Conservation (phyloP, 441 rosid species). For the Gossypium aridum region DNA sequence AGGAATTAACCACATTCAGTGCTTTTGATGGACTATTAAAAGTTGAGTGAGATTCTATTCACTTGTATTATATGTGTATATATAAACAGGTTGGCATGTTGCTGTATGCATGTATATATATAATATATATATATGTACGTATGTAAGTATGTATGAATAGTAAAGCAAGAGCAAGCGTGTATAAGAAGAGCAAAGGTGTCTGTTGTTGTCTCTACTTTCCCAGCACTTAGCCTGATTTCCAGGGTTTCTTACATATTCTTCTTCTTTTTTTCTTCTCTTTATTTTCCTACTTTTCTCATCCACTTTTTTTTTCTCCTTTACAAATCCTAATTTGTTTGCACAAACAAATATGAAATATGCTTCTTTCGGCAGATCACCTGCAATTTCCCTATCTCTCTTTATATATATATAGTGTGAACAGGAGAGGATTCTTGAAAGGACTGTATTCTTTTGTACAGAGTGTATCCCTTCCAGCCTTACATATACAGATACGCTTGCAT, state of each 20-base stretch:
- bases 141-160: slow-evolving; percentile 3
- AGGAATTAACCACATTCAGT: not conserved
- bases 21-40: not conserved
- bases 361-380: slow-evolving; percentile 13
- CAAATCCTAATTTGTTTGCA: not conserved
- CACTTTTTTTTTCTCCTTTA: not conserved
- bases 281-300: slow-evolving; percentile 12
- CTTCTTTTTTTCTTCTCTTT: slow-evolving; percentile 13
- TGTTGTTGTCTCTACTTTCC: slow-evolving; percentile 45
- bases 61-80: not conserved
- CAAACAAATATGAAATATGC: not conserved
- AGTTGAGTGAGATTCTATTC: not conserved
- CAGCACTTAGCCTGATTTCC: slow-evolving; percentile 45
- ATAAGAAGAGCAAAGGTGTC: slow-evolving; percentile 31
- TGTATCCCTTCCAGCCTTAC: slow-evolving; percentile 8
- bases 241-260: slow-evolving; percentile 18
- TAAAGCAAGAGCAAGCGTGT: slow-evolving; percentile 31
- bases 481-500: not conserved
- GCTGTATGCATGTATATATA: slow-evolving; percentile 11
- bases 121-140: not conserved
- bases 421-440: not conserved
- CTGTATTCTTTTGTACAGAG: slow-evolving; percentile 6
- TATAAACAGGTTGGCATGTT: slow-evolving; percentile 32
- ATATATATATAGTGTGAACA: not conserved
- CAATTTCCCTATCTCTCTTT: not conserved